phyloP scores from a whole-genome alignment of 805 yeast genomes.

The Zygoascus bituminiphila region DNA sequence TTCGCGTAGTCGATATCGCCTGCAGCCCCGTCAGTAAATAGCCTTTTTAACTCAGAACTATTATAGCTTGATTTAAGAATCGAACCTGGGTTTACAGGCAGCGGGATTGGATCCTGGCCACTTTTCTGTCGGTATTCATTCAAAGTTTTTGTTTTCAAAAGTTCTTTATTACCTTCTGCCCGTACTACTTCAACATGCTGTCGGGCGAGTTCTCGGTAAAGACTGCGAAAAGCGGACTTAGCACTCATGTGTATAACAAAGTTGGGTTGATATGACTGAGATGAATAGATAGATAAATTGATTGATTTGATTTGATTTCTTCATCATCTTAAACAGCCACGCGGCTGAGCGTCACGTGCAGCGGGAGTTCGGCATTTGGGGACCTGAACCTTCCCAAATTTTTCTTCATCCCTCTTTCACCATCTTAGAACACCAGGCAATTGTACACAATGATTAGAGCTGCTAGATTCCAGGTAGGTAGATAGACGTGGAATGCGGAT shows the following conservation, averaged over 20 bases:
- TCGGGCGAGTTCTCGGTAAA: slow-evolving; percentile 22
- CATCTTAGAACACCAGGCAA: not conserved
- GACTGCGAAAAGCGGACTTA: slow-evolving; percentile 16
- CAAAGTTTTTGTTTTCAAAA: slow-evolving; percentile 7
- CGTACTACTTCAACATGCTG: slow-evolving; percentile 17
- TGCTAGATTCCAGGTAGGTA: not conserved
- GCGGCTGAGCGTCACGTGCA: not conserved
- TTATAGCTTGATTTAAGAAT: not conserved
- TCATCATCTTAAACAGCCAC: too few species aligned
- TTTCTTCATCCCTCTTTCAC: not conserved
- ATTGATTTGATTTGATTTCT: too few species aligned
- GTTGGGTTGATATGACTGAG: too few species aligned
- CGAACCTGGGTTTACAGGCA: not conserved
- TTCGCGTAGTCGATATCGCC: slow-evolving; percentile 34
- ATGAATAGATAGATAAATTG: too few species aligned
- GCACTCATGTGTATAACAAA: not conserved
- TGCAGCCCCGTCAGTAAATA: slow-evolving; percentile 9
- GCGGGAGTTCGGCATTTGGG: not conserved
- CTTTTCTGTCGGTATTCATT: slow-evolving; percentile 6
- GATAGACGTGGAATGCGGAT: not conserved
- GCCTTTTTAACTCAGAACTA: not conserved
- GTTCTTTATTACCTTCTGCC: slow-evolving; percentile 14
- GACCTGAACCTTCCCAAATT: not conserved
- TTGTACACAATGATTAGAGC: not conserved
- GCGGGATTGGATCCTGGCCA: slow-evolving; percentile 1